Evolutionary conservation across 2,329 filamentous ascomycete genomes (phyloP).

Genomic region (Lojkania enalia): DNA sequence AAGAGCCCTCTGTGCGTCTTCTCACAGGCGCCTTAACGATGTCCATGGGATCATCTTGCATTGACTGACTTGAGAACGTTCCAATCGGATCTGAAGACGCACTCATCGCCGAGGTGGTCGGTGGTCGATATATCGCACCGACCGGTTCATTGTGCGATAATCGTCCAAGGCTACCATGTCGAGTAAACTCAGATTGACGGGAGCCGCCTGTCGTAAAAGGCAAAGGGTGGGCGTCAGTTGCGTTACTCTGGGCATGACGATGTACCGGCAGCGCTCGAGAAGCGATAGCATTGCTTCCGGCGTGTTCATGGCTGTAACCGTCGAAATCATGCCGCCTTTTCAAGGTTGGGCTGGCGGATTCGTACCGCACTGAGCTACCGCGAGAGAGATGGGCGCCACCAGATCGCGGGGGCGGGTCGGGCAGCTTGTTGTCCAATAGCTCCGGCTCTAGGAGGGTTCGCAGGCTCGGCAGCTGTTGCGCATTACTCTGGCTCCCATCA

Average conservation of each 20-base stretch:
- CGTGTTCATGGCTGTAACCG: constrained; percentile 29
- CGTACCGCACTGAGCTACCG: constrained; percentile 28
- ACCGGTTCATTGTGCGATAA: constrained; percentile 25
- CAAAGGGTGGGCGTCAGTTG: constrained; percentile 26
- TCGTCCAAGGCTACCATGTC: constrained; percentile 27
- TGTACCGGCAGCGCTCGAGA: constrained; percentile 34
- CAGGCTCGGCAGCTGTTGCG: constrained; percentile 42
- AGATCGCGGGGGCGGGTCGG: constrained; percentile 28
- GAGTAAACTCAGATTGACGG: constrained; percentile 26
- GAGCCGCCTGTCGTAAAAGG: constrained; percentile 27
- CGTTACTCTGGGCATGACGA: constrained; percentile 25
- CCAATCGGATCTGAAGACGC: constrained; percentile 25
- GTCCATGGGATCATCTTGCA: constrained; percentile 37
- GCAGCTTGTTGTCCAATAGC: constrained; percentile 38
- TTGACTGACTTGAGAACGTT: constrained; percentile 18
- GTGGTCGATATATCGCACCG: constrained; percentile 24
- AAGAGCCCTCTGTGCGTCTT: constrained; percentile 39
- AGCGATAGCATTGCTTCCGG: constrained; percentile 32
- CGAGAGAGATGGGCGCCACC: constrained; percentile 23
- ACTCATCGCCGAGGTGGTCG: constrained; percentile 28
- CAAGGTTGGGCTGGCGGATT: constrained; percentile 38
- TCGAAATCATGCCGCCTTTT: constrained; percentile 43
- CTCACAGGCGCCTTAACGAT: constrained; percentile 28
- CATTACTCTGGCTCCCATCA: constrained; percentile 31
- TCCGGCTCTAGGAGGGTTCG: constrained; percentile 43